Evolutionary conservation across 2,329 filamentous ascomycete species (phyloP).

Genomic region (Claviceps humidiphila): DNA sequence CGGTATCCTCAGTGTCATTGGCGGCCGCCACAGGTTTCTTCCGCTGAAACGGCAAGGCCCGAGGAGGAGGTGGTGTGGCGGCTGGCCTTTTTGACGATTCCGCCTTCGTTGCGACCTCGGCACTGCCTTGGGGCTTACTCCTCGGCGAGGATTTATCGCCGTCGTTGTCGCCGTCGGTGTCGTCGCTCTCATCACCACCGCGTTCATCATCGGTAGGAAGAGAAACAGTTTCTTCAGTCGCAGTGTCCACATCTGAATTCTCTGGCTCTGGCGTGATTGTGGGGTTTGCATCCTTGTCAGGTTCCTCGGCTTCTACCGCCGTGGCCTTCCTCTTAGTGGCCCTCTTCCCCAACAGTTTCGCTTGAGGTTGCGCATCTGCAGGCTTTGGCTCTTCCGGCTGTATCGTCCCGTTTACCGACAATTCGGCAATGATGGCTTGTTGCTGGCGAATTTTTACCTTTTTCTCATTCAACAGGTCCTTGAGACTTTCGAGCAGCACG

Average conservation of each 20-base stretch:
- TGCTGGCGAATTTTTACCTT: constrained; percentile 69
- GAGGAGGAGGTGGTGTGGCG: constrained; percentile 23
- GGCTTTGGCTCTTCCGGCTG: constrained; percentile 15
- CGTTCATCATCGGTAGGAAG: constrained; percentile 22
- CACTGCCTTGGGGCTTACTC: background rate
- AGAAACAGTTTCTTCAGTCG: constrained; percentile 26
- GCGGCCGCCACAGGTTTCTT: constrained; percentile 15
- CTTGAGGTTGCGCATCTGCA: constrained; percentile 12
- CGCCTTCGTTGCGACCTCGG: background rate
- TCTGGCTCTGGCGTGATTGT: constrained; percentile 20
- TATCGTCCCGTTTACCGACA: constrained; percentile 18
- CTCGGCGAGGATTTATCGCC: background rate
- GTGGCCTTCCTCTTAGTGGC: constrained; percentile 35
- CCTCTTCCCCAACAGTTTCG: constrained; percentile 24
- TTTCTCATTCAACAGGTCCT: constrained; percentile 61
- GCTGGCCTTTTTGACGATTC: constrained; percentile 10
- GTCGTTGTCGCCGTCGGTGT: constrained; percentile 11
- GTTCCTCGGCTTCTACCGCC: constrained; percentile 27
- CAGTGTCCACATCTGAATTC: constrained; percentile 27
- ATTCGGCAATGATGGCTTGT: constrained; percentile 42
- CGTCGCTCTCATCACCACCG: constrained; percentile 21
- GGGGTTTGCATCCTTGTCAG: constrained; percentile 33
- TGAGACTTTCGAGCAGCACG: constrained; percentile 55
- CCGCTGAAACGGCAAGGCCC: constrained; percentile 33
- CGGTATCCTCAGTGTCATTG: constrained; percentile 40